These are phyloP conservation scores for Quercus agrifolia DNA, from an alignment of 306 rosid species.

Conservation along the genomic window DNA sequence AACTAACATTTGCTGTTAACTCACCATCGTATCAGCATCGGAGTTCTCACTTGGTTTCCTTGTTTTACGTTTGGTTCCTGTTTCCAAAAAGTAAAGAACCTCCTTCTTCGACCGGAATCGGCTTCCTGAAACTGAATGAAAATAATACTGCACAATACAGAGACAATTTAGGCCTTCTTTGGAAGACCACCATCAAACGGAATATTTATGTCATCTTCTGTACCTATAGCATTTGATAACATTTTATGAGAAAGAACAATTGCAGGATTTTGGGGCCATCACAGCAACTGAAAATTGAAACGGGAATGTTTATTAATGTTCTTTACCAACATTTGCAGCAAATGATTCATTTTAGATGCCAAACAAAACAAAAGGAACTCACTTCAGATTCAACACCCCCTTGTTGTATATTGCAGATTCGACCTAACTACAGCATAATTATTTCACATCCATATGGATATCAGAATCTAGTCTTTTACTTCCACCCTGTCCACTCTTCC, in stretches of 20 bases:
- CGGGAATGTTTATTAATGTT: not conserved
- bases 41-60: constrained; percentile 28
- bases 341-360: not conserved
- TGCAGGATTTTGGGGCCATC: not conserved
- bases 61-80: constrained; percentile 34
- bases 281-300: not conserved
- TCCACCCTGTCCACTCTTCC: too few relatives aligned
- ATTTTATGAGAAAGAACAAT: not conserved
- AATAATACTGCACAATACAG: constrained; percentile 48
- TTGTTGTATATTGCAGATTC: too few relatives aligned
- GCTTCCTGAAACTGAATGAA: constrained; percentile 41
- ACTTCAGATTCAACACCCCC: not conserved
- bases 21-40: constrained; percentile 22
- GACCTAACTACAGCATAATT: too few relatives aligned
- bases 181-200: not conserved
- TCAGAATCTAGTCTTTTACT: not conserved
- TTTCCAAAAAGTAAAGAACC: constrained; percentile 51
- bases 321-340: not conserved
- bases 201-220: not conserved
- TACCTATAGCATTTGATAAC: not conserved
- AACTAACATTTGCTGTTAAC: constrained; percentile 11
- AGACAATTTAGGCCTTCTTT: not conserved
- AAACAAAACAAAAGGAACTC: not conserved
- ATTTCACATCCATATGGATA: not conserved
- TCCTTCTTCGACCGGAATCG: constrained; percentile 58